Percentiles rank a stretch among this genome's conserved stretches.
phyloP scores from a whole-genome alignment of 805 yeast species.

The Candida stauntonica region DNA sequence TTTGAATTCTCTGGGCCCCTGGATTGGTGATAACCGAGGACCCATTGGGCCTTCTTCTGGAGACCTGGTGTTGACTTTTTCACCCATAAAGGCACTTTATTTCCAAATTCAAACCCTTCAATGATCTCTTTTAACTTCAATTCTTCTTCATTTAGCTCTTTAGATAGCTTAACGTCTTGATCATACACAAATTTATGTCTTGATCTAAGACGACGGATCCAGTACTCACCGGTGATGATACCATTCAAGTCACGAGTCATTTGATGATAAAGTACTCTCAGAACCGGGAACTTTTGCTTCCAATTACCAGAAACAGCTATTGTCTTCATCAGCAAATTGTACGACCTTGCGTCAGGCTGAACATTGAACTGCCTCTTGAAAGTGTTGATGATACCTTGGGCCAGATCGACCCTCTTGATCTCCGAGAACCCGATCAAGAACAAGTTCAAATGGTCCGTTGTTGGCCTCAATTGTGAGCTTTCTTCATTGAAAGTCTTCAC shows the following conservation, averaged over 20 bases:
- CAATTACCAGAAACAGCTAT: constrained; percentile 32
- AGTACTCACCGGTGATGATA: constrained; percentile 22
- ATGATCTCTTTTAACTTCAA: constrained; percentile 5
- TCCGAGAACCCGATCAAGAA: constrained; percentile 30
- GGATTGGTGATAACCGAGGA: constrained; percentile 17
- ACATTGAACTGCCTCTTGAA: constrained; percentile 26
- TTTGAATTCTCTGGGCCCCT: not conserved
- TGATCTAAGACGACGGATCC: constrained; percentile 23
- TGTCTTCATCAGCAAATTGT: constrained; percentile 32
- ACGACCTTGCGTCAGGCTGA: constrained; percentile 29
- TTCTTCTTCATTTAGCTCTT: constrained; percentile 18
- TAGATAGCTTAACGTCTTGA: constrained; percentile 16
- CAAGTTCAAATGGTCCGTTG: constrained; percentile 24
- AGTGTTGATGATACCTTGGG: constrained; percentile 31
- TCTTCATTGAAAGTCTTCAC: too few relatives aligned
- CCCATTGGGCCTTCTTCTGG: constrained; percentile 5
- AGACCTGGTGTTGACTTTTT: constrained; percentile 1
- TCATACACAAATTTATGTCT: constrained; percentile 19
- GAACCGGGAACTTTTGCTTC: constrained; percentile 20
- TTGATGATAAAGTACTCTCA: constrained; percentile 26
- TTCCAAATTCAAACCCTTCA: constrained; percentile 1
- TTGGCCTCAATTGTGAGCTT: too few relatives aligned
- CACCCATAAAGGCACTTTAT: constrained; percentile 8
- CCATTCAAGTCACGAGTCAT: constrained; percentile 19
- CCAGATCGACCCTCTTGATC: constrained; percentile 33